Evolutionary conservation across 1,284 basidiomycete genomes (phyloP).

Genomic region (Ganoderma lingzhi): DNA sequence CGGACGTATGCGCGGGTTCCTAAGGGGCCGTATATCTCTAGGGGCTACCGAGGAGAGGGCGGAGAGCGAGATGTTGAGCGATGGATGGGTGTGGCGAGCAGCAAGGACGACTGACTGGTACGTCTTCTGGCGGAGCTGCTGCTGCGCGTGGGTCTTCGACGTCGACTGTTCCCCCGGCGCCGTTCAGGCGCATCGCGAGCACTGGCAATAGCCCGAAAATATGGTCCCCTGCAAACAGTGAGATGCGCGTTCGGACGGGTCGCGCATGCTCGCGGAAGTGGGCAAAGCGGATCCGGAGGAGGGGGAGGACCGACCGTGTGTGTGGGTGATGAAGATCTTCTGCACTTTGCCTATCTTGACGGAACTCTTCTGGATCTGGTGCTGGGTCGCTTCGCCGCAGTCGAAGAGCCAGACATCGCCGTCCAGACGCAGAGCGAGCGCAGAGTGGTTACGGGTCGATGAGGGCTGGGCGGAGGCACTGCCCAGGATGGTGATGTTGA

Average conservation of each 20-base stretch:
- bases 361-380: conserved; percentile 74
- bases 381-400: conserved; percentile 91
- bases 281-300: background rate
- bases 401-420: conserved; percentile 87
- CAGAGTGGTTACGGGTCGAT: conserved; percentile 76
- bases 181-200: conserved; percentile 72
- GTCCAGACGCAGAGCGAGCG: conserved; percentile 68
- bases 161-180: conserved; percentile 71
- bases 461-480: conserved; percentile 84
- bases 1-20: conserved; percentile 89
- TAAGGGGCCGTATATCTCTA: conserved; percentile 91
- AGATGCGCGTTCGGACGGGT: background rate
- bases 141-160: conserved; percentile 64
- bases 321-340: conserved; percentile 93
- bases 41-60: conserved; percentile 44
- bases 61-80: background rate
- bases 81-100: background rate
- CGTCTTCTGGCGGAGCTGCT: conserved; percentile 20
- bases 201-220: conserved; percentile 85
- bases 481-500: conserved; percentile 77
- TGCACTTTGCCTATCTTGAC: conserved; percentile 84
- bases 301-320: conserved; percentile 69
- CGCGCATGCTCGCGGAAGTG: background rate
- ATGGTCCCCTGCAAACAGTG: conserved; percentile 73
- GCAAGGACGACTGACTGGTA: conserved; percentile 24